Conservation (phyloP, 1,284 basidiomycete genomes). For the Exobasidium rhododendri region DNA sequence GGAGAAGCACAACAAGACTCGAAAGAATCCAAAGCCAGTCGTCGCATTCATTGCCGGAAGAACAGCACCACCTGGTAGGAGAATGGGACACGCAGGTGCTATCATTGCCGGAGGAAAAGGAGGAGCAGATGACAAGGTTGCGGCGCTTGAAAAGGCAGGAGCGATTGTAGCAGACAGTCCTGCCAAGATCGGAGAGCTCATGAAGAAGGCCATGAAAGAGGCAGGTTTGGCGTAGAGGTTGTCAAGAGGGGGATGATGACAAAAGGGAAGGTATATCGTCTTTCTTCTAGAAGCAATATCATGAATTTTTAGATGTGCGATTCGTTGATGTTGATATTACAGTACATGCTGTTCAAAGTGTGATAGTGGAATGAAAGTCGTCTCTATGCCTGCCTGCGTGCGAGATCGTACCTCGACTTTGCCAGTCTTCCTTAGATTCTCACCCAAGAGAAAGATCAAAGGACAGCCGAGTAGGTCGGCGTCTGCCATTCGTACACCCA, state of each 20-base stretch:
- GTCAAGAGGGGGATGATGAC: too few species aligned
- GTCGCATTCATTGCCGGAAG: slow-evolving; percentile 93
- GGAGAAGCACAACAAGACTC: slow-evolving; percentile 85
- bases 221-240: slow-evolving; percentile 35
- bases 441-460: slow-evolving; percentile 45
- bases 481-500: slow-evolving; percentile 53
- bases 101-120: slow-evolving; percentile 98
- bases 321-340: too few species aligned
- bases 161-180: slow-evolving; percentile 92
- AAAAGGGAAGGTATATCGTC: too few species aligned
- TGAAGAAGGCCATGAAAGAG: slow-evolving; percentile 50
- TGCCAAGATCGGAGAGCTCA: slow-evolving; percentile 57
- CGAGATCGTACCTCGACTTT: slow-evolving; percentile 36
- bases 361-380: not conserved
- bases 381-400: not conserved
- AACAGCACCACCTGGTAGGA: slow-evolving; percentile 92
- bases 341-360: too few species aligned
- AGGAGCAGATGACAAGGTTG: slow-evolving; percentile 91
- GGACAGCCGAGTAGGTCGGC: slow-evolving; percentile 52
- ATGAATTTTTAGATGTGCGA: too few species aligned
- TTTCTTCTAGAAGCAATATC: too few species aligned
- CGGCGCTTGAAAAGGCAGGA: slow-evolving; percentile 87
- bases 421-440: slow-evolving; percentile 28
- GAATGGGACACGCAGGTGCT: slow-evolving; percentile 81
- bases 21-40: slow-evolving; percentile 84